Conservation (phyloP, 352 stramenopile species). For the Phytophthora sp. region DNA sequence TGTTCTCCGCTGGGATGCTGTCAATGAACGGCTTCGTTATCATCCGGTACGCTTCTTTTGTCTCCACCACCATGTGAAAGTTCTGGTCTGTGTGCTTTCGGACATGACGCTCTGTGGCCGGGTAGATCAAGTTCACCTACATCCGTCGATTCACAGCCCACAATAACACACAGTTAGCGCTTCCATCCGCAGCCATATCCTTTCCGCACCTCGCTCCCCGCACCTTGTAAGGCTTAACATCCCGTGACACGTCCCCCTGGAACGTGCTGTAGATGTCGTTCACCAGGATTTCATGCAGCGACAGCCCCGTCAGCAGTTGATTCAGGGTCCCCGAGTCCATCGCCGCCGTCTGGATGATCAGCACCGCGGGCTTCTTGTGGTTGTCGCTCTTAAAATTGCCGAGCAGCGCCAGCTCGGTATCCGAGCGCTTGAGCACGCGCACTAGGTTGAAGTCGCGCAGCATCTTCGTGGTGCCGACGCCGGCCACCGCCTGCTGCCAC, state of each 20-base stretch:
- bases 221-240: slow-evolving; percentile 81
- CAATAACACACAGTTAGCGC: not conserved
- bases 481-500: slow-evolving; percentile 28
- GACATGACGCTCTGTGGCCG: slow-evolving; percentile 79
- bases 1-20: slow-evolving; percentile 71
- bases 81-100: slow-evolving; percentile 85
- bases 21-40: slow-evolving; percentile 82
- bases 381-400: slow-evolving; percentile 73
- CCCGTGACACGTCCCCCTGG: slow-evolving; percentile 66
- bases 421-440: slow-evolving; percentile 69
- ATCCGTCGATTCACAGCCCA: too few relatives aligned
- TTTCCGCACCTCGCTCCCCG: too few relatives aligned
- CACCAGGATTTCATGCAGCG: slow-evolving; percentile 67
- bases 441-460: slow-evolving; percentile 65
- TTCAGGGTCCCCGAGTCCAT: slow-evolving; percentile 58
- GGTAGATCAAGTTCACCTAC: slow-evolving; percentile 85
- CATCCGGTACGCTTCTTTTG: slow-evolving; percentile 72
- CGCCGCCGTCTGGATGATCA: slow-evolving; percentile 69
- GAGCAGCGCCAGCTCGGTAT: slow-evolving; percentile 71
- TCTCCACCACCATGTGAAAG: slow-evolving; percentile 88
- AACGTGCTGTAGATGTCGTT: slow-evolving; percentile 90
- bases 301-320: slow-evolving; percentile 56
- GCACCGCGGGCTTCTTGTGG: slow-evolving; percentile 63
- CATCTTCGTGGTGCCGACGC: slow-evolving; percentile 37
- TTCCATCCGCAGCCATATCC: too few relatives aligned